Evolutionary conservation across 2,329 filamentous ascomycete species (phyloP), one percentile per base, ranked within the genome.

Genomic region (Colletotrichum sp.): DNA sequence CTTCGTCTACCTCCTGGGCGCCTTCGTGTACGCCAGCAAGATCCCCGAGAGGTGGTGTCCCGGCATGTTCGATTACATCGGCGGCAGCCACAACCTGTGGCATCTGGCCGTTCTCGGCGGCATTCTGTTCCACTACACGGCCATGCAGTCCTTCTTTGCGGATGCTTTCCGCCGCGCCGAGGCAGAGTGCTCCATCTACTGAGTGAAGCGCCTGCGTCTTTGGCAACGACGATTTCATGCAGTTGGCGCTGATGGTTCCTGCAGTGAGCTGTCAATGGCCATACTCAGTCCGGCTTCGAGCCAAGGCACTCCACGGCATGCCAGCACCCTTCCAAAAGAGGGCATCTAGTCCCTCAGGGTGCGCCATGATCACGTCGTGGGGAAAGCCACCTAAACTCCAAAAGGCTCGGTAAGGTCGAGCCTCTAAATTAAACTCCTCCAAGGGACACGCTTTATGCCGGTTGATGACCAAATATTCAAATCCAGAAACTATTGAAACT

Each of bases 1-100:
- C 39, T 82, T 93, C 12, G 97, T 99, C 10, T 99, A 99, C 86
- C 88, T 98, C 16, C 84, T 91, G 8, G 97, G 97, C 34, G 97
- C 97, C 5, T 87, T 94, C 60, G 90, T 99, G 66, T 99, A 99
- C 83, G 96, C 96, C 12, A 95, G 94, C 84, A 96, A 98, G 85
- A 90, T 98, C 1, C 97, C 97, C 3, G 97, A 99, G 88, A 90
- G 96, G 77, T 99, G 96, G 94, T 94, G 90, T 80, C 97, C 97
- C 0, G 97, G 97, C 66, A 92, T 94, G 83, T 99, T 99, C 80
- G 97, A 99, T 85, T 99, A 99, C 83, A 90, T 98, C 55, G 97
- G 97, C 52, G 96, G 95, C 62, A 98, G 95, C 84, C 97, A 99
- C 86, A 99, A 99, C 85, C 92, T 99, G 75, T 99, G 97, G 97